Conservation (phyloP, 768 basidiomycete species). For the Mycena epipterygia region DNA sequence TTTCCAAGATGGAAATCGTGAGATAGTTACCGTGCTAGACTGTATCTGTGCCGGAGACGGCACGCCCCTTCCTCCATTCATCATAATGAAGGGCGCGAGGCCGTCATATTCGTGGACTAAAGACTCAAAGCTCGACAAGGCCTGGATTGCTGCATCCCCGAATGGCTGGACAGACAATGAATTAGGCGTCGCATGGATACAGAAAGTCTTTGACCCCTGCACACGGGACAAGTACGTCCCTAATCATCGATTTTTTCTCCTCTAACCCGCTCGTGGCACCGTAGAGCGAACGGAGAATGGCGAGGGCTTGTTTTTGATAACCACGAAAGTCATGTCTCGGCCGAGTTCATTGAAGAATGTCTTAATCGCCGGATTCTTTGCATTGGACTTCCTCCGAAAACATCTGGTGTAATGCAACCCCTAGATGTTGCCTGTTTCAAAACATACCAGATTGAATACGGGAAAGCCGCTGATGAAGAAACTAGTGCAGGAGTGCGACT, state of each 20-base stretch:
- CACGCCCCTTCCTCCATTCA: not conserved
- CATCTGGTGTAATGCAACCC: conserved; percentile 11
- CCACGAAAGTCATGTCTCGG: conserved; percentile 16
- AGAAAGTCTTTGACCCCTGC: conserved; percentile 31
- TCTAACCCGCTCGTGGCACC: not conserved
- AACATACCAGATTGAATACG: conserved; percentile 11
- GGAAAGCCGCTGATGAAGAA: conserved; percentile 1
- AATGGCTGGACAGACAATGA: conserved; percentile 42
- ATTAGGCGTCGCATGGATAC: conserved; percentile 30
- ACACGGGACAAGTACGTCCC: conserved; percentile 18
- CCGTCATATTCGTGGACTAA: conserved; percentile 20
- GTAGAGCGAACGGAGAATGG: conserved; percentile 5
- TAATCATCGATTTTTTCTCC: no score
- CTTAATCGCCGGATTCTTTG: not conserved
- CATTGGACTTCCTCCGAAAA: conserved; percentile 24
- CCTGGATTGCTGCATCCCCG: conserved; percentile 28
- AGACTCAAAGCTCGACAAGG: conserved; percentile 20
- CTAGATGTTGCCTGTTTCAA: conserved; percentile 22
- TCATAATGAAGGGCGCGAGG: conserved; percentile 21
- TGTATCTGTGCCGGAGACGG: conserved; percentile 23
- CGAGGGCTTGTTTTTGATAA: conserved; percentile 16
- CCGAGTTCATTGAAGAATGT: not conserved
- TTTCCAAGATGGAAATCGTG: conserved; percentile 21
- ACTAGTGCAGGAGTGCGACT: not conserved
- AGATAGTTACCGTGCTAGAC: conserved; percentile 22